Evolutionary conservation across 805 yeast species (phyloP), one percentile per base, ranked within the genome.

Genomic region (Ogataea kodamae): DNA sequence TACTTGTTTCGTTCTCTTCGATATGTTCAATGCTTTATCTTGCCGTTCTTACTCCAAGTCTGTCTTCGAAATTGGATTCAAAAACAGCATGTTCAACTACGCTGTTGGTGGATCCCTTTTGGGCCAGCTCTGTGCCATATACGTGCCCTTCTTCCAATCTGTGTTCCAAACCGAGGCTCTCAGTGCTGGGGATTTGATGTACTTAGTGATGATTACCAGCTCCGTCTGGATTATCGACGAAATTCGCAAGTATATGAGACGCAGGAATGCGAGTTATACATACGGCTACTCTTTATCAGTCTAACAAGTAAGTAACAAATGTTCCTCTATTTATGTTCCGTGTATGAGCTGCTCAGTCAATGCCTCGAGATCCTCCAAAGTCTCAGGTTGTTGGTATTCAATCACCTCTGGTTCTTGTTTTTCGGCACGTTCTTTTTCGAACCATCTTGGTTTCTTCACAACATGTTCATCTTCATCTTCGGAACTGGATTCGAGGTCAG

Each of bases 91-190:
- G 96, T 92, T 92, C 68, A 92, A 92, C 54, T 65, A 81, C 45
- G 96, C 98, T 0, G 96, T 92, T 12, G 76, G 83, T 9, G 84
- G 92, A 1, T 88, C 96, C 1, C 58, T 92, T 24, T 33, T 86
- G 30, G 98, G 98, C 9, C 97, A 92, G 63, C 59, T 92, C 42
- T 83, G 94, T 57, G 98, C 96, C 10, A 81, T 92, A 36, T 92
- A 92, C 57, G 72, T 90, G 26, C 96, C 97, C 40, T 88, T 89
- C 51, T 84, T 92, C 70, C 98, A 92, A 63, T 57, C 76, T 6
- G 76, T 92, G 37, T 92, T 92, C 72, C 96, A 92, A 57, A 92
- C 99, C 3, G 99, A 92, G 62, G 87, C 96, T 0, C 68, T 92
- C 39, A 66, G 74, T 29, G 54, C 88, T 6, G 62, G 70, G 10